These are phyloP conservation scores for Alternaria sp. DNA, from an alignment of 2,329 filamentous ascomycete genomes.

Conservation along the genomic window DNA sequence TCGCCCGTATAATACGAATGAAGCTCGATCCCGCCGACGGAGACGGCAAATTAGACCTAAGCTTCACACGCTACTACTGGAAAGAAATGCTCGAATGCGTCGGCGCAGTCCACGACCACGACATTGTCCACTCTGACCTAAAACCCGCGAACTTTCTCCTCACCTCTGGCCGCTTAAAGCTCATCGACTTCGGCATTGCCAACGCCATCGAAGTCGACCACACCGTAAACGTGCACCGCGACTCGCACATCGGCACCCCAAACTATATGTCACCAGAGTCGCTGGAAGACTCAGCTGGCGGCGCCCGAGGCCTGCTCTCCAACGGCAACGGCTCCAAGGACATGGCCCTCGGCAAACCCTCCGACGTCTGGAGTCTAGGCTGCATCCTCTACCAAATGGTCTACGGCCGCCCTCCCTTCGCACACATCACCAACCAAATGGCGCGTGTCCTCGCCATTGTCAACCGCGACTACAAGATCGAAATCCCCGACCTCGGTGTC, in stretches of 20 bases:
- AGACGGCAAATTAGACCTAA: slow-evolving; percentile 72
- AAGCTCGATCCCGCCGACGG: slow-evolving; percentile 61
- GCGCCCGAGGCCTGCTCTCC: slow-evolving; percentile 50
- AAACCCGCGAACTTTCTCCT: slow-evolving; percentile 98
- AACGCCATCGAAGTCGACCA: slow-evolving; percentile 95
- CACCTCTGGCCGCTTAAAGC: slow-evolving; percentile 85
- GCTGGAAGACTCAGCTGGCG: slow-evolving; percentile 82
- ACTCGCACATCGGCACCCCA: slow-evolving; percentile 92
- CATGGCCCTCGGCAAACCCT: slow-evolving; percentile 95
- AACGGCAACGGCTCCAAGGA: slow-evolving; percentile 64
- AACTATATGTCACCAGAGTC: slow-evolving; percentile 99
- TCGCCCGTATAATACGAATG: slow-evolving; percentile 82
- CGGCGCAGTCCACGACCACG: slow-evolving; percentile 82
- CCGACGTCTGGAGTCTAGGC: slow-evolving; percentile 93
- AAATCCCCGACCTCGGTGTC: slow-evolving; percentile 72
- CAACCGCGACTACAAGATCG: slow-evolving; percentile 75
- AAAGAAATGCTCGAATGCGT: slow-evolving; percentile 99
- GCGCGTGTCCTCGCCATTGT: slow-evolving; percentile 86
- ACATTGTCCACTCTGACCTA: slow-evolving; percentile 95
- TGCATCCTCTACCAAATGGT: slow-evolving; percentile 99
- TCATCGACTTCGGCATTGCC: slow-evolving; percentile 98
- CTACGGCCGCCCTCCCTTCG: slow-evolving; percentile 95
- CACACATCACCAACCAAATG: slow-evolving; percentile 86
- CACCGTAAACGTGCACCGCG: slow-evolving; percentile 96
- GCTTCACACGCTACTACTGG: slow-evolving; percentile 97